A percentile compares a stretch with the other conserved stretches of the same genome.
phyloP scores from a whole-genome alignment of 1,284 basidiomycete species.

The Papiliotrema nemorosa region DNA sequence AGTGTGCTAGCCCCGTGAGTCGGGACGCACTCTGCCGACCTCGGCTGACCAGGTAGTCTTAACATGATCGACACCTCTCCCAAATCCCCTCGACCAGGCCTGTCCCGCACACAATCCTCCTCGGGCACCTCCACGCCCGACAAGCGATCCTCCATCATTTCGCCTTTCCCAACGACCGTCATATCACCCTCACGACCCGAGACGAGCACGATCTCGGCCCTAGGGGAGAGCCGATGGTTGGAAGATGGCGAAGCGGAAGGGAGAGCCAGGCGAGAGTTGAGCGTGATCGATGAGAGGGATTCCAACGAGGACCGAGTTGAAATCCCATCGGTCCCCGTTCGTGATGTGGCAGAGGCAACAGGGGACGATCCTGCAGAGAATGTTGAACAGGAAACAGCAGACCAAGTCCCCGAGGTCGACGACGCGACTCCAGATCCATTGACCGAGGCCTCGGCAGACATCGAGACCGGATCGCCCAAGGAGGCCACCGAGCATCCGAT shows the following conservation, averaged over 20 bases:
- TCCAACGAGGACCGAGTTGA: too few relatives aligned
- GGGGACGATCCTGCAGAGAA: too few relatives aligned
- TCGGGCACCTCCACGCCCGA: constrained; percentile 18
- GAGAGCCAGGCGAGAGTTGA: constrained; percentile 39
- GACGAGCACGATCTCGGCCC: constrained; percentile 19
- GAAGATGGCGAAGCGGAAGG: constrained; percentile 14
- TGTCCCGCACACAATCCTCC: constrained; percentile 27
- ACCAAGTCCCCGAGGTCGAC: too few relatives aligned
- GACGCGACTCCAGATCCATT: too few relatives aligned
- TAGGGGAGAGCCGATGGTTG: constrained; percentile 31
- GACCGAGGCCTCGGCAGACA: too few relatives aligned
- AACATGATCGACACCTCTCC: constrained; percentile 33
- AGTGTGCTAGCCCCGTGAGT: constrained; percentile 80
- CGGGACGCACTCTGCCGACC: background rate
- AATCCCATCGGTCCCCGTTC: too few relatives aligned
- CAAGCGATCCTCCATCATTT: constrained; percentile 9
- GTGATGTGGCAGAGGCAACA: too few relatives aligned
- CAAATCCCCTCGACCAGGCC: constrained; percentile 33
- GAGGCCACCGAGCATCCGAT: too few relatives aligned
- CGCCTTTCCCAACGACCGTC: constrained; percentile 20
- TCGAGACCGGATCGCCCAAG: too few relatives aligned
- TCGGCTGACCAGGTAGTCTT: constrained; percentile 18
- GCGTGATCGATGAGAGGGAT: constrained; percentile 43
- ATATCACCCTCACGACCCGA: constrained; percentile 26
- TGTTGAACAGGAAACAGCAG: too few relatives aligned